Base-by-base conservation (phyloP, 805 yeast species). In the Lipomyces kockii region DNA sequence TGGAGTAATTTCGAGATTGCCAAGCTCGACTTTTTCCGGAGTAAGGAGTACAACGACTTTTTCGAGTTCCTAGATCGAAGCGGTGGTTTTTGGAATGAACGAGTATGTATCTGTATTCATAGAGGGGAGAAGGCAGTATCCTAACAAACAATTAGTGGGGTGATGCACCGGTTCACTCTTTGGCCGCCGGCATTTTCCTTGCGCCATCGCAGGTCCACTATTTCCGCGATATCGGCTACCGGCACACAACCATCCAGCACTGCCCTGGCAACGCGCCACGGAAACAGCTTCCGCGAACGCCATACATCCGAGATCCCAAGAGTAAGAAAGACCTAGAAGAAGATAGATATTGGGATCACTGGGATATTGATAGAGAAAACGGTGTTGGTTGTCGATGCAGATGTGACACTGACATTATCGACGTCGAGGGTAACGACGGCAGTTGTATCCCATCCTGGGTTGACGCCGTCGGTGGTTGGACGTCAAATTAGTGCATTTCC, bases 1-100 rank as follows among this genome's bases (percentile, higher is more conserved):
- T 90, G 96, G 93, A 85, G 93, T 55, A 89, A 88, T 80, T 89
- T 91, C 75, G 98, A 93, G 78, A 92, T 94, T 72, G 97, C 97
- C 3, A 81, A 90, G 62, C 85, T 92, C 1, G 92, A 89, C 72
- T 77, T 93, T 22, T 93, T 91, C 81, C 82, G 84, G 55, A 86
- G 90, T 27, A 83, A 84, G 4, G 76, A 82, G 25, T 95, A 94
- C 78, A 83, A 86, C 60, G 81, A 82, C 32, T 93, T 88, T 76
- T 91, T 91, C 77, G 79, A 87, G 52, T 85, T 81, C 72, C 78
- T 94, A 60, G 98, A 95, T 64, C 60, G 78, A 7, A 80, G 87
- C 3, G 91, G 93, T 11, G 98, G 98, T 0, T 93, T 94, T 75
- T 92, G 87, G 83, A 83, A 85, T 63, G 97, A 95, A 77, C 81